Percentiles rank a stretch among this genome's conserved stretches.
phyloP scores from a whole-genome alignment of 805 yeast species.

The Ogataea populi-albae region DNA sequence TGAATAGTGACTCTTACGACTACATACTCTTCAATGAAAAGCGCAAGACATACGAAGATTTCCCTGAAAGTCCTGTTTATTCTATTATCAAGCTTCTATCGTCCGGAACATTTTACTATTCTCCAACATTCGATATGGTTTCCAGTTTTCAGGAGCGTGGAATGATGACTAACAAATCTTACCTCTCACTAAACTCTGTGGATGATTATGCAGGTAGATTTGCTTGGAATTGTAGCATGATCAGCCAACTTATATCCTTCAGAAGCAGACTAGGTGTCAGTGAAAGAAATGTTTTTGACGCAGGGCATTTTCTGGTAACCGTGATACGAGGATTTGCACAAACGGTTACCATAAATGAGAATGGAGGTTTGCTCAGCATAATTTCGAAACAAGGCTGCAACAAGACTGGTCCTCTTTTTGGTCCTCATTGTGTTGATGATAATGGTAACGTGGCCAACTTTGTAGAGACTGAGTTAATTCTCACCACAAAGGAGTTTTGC shows the following conservation, averaged over 20 bases:
- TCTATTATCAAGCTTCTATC: conserved; percentile 44
- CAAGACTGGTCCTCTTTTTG: conserved; percentile 48
- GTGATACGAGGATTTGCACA: conserved; percentile 53
- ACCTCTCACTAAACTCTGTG: conserved; percentile 27
- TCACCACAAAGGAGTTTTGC: conserved; percentile 40
- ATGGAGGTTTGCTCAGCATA: conserved; percentile 43
- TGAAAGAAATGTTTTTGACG: conserved; percentile 43
- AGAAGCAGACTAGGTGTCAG: conserved; percentile 39
- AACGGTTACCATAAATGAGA: conserved; percentile 29
- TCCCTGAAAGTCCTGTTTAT: conserved; percentile 37
- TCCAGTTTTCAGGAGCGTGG: conserved; percentile 46
- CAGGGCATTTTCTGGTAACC: conserved; percentile 44
- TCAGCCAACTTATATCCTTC: conserved; percentile 43
- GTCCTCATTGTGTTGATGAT: conserved; percentile 58
- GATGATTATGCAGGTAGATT: conserved; percentile 45
- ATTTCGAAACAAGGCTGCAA: conserved; percentile 51
- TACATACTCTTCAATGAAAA: conserved; percentile 20
- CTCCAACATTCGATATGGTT: conserved; percentile 45
- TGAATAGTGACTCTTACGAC: conserved; percentile 57
- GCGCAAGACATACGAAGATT: conserved; percentile 17
- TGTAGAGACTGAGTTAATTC: conserved; percentile 50
- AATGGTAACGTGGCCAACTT: conserved; percentile 51
- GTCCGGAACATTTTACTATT: conserved; percentile 48
- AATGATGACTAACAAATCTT: conserved; percentile 19
- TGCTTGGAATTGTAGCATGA: conserved; percentile 52